Conservation (phyloP, 208 protist species). For the Crithidia thermophila region DNA sequence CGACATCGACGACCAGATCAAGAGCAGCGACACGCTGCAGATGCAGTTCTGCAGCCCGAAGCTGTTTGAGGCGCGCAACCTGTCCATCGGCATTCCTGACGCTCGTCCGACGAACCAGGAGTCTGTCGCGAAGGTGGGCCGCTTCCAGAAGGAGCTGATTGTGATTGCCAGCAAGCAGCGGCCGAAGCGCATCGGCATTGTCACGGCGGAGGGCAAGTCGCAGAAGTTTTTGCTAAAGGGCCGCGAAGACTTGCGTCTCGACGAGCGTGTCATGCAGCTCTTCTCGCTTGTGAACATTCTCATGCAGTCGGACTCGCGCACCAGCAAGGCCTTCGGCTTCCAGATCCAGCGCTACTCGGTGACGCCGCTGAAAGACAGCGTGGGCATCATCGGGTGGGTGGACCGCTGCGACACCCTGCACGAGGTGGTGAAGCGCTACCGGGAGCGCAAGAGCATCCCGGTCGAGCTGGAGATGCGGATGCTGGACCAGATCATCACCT, state of each 20-base stretch:
- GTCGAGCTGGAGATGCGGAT: conserved; percentile 85
- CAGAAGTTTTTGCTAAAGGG: conserved; percentile 99
- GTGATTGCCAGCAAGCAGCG: conserved; percentile 99
- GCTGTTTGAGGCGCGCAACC: conserved; percentile 78
- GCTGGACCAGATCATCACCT: conserved; percentile 82
- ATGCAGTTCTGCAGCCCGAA: conserved; percentile 86
- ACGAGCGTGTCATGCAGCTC: conserved; percentile 99
- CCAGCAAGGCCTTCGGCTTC: conserved; percentile 85
- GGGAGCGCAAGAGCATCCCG: conserved; percentile 54
- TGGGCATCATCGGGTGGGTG: conserved; percentile 99
- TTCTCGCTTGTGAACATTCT: conserved; percentile 99
- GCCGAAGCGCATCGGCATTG: conserved; percentile 96
- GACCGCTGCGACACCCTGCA: conserved; percentile 96
- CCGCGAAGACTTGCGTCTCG: conserved; percentile 97
- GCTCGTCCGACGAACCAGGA: conserved; percentile 83
- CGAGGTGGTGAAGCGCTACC: conserved; percentile 82
- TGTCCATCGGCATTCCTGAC: conserved; percentile 81
- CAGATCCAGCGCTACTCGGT: conserved; percentile 96
- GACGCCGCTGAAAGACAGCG: conserved; percentile 98
- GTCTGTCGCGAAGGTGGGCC: conserved; percentile 89
- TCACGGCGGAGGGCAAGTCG: conserved; percentile 94
- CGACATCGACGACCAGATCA: conserved; percentile 78
- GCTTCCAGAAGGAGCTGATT: conserved; percentile 90
- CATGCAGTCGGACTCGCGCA: conserved; percentile 89
- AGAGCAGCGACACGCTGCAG: conserved; percentile 46